A percentile compares a stretch with the other conserved stretches of the same genome.
Evolutionary conservation across 257 asterid species (phyloP).

Genomic region (Plantago elongata): DNA sequence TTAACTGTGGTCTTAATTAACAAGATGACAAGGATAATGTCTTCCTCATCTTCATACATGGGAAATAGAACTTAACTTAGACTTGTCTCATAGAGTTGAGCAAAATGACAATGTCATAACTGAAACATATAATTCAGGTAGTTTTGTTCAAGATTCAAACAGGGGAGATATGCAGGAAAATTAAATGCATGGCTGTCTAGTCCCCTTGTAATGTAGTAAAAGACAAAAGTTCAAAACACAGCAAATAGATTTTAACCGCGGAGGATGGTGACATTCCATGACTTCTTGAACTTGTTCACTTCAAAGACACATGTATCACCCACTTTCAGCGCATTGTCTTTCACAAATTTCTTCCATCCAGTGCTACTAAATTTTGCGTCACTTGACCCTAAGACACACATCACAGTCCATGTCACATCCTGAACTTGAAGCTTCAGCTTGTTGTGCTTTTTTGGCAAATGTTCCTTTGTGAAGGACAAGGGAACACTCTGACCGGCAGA

Average conservation of each 20-base stretch:
- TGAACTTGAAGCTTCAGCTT: background rate
- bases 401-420: slow-evolving; percentile 11
- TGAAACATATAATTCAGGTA: too few species aligned
- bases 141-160: too few species aligned
- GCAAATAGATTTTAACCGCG: slow-evolving; percentile 10
- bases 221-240: too few species aligned
- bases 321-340: slow-evolving; percentile 15
- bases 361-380: background rate
- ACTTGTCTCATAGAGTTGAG: too few species aligned
- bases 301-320: slow-evolving; percentile 29
- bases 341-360: slow-evolving; percentile 29
- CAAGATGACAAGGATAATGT: too few species aligned
- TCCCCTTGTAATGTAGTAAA: too few species aligned
- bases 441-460: background rate
- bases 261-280: slow-evolving; percentile 8
- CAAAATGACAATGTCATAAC: too few species aligned
- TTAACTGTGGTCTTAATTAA: too few species aligned
- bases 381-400: background rate
- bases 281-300: background rate
- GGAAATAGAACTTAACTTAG: too few species aligned
- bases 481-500: slow-evolving; percentile 4
- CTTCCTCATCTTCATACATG: too few species aligned
- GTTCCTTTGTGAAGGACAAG: background rate
- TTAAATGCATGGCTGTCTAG: too few species aligned
- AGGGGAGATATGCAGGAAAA: too few species aligned